phyloP scores from a whole-genome alignment of 2,329 filamentous ascomycete genomes.

The Cyphellophora europaea region DNA sequence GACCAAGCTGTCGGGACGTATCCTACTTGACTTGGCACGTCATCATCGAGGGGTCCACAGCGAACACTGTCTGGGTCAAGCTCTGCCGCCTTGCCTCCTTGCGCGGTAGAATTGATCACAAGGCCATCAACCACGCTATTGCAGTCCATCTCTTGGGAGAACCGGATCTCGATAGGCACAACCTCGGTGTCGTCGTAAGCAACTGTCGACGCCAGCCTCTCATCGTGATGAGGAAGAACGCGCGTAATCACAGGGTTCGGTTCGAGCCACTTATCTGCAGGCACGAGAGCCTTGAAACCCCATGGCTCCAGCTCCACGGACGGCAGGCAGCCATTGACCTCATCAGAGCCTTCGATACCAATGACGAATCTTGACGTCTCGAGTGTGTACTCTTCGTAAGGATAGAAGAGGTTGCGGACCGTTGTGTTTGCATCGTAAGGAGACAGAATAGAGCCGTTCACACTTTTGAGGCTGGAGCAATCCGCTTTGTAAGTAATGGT shows the following conservation, averaged over 20 bases:
- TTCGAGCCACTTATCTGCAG: conserved; percentile 29
- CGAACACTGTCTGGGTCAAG: conserved; percentile 29
- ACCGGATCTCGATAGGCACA: conserved; percentile 38
- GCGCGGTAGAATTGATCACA: conserved; percentile 35
- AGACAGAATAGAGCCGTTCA: conserved; percentile 29
- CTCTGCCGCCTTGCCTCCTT: conserved; percentile 25
- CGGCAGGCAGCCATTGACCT: conserved; percentile 39
- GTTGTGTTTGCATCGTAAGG: conserved; percentile 37
- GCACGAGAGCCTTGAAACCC: conserved; percentile 45
- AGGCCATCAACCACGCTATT: conserved; percentile 32
- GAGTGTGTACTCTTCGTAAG: conserved; percentile 40
- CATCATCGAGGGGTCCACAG: conserved; percentile 27
- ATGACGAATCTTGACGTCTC: conserved; percentile 28
- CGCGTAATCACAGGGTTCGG: conserved; percentile 42
- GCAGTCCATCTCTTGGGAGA: conserved; percentile 45
- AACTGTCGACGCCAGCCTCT: conserved; percentile 33
- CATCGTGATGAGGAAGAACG: conserved; percentile 45
- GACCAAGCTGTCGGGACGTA: conserved; percentile 37
- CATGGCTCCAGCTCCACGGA: conserved; percentile 37
- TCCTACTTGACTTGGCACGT: conserved; percentile 29
- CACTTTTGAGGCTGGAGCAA: conserved; percentile 27
- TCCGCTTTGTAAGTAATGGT: conserved; percentile 39
- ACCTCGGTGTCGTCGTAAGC: conserved; percentile 22
- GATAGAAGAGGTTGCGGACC: conserved; percentile 47
- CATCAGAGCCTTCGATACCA: conserved; percentile 26